Conservation (phyloP, 1,284 basidiomycete species). For the Sanguinoderma infundibulare region DNA sequence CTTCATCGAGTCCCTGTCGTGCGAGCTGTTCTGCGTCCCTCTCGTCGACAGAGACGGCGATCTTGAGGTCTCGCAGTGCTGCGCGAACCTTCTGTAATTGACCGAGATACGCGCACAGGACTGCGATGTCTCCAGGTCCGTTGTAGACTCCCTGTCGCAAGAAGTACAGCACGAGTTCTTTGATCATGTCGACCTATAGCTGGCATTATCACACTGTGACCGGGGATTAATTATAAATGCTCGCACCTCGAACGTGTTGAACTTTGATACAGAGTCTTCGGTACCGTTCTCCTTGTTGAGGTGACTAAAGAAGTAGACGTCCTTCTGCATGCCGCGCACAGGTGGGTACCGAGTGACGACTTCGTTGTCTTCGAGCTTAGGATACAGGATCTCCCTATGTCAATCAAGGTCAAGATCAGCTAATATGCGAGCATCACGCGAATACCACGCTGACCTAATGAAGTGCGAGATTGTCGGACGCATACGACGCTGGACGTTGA, state of each 20-base stretch:
- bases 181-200: conserved; percentile 62
- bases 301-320: conserved; percentile 66
- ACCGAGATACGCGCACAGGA: conserved; percentile 77
- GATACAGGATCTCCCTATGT: conserved; percentile 60
- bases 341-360: conserved; percentile 51
- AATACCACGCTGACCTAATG: conserved; percentile 34
- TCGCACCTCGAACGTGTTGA: conserved; percentile 67
- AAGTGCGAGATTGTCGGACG: conserved; percentile 49
- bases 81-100: conserved; percentile 54
- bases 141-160: conserved; percentile 47
- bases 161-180: conserved; percentile 72
- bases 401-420: no score
- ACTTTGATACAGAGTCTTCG: conserved; percentile 66
- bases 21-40: conserved; percentile 64
- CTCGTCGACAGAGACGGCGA: conserved; percentile 72
- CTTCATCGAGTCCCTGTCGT: conserved; percentile 44
- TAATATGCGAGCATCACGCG: neutral
- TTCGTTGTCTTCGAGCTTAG: conserved; percentile 58
- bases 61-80: conserved; percentile 51
- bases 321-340: conserved; percentile 60
- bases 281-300: conserved; percentile 54
- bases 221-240: neutral
- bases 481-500: conserved; percentile 48
- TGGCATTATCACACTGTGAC: neutral
- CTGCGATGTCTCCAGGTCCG: conserved; percentile 66